Evolutionary conservation across 768 basidiomycete genomes (phyloP).

Genomic region (Udeniomyces megalosporus): DNA sequence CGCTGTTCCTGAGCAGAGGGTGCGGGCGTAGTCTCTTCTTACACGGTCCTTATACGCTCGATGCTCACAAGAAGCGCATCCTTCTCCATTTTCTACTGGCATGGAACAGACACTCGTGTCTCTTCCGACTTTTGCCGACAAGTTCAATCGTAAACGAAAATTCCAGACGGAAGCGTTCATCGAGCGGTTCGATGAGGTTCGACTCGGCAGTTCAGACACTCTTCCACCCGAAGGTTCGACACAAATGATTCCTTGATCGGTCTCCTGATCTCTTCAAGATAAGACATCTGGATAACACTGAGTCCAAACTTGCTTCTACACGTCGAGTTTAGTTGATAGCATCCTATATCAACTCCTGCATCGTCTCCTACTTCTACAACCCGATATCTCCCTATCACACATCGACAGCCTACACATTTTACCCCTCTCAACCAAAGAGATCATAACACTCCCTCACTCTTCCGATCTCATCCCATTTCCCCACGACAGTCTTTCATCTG

Average conservation of each 20-base stretch:
- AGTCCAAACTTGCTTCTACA: background rate
- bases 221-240: background rate
- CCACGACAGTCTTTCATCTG: background rate
- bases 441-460: background rate
- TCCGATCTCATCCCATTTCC: slow-evolving; percentile 7
- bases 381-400: background rate
- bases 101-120: background rate
- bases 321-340: background rate
- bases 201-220: background rate
- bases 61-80: too few species aligned
- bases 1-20: background rate
- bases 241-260: background rate
- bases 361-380: background rate
- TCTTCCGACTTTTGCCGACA: background rate
- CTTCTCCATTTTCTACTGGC: background rate
- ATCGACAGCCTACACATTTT: background rate
- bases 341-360: slow-evolving; percentile 13
- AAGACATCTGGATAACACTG: background rate
- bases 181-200: background rate
- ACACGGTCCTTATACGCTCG: background rate
- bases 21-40: background rate
- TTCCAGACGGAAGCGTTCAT: background rate
- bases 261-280: background rate
- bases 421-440: background rate
- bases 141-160: background rate